Conservation (phyloP, 2,329 filamentous ascomycete genomes). For the Aspergillus jensenii region DNA sequence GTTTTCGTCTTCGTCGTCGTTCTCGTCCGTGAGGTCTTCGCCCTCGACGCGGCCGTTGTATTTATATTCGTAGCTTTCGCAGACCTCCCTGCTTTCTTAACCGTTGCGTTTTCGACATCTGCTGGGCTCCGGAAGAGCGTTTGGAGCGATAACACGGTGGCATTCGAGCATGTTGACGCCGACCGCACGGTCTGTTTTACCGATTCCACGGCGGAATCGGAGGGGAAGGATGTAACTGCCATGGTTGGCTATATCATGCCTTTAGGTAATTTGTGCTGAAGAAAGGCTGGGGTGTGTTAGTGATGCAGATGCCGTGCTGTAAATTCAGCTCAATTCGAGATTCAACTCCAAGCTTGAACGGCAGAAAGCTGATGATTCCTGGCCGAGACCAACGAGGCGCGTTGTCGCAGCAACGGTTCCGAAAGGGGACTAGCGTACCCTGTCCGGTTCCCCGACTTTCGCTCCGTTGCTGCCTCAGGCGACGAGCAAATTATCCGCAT, state of each 20-base stretch:
- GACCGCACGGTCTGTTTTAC: slow-evolving; percentile 57
- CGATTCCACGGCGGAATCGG: slow-evolving; percentile 38
- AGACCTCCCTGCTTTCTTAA: slow-evolving; percentile 23
- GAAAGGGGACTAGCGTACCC: slow-evolving; percentile 9
- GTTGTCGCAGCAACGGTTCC: slow-evolving; percentile 34
- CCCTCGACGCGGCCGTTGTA: slow-evolving; percentile 20
- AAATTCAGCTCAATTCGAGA: background rate
- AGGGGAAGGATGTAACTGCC: slow-evolving; percentile 34
- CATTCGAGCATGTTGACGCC: slow-evolving; percentile 53
- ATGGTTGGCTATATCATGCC: slow-evolving; percentile 17
- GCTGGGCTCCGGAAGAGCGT: slow-evolving; percentile 34
- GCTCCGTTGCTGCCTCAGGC: slow-evolving; percentile 3
- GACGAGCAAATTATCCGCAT: slow-evolving; percentile 2
- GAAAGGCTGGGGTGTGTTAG: background rate
- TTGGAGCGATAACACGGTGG: slow-evolving; percentile 41
- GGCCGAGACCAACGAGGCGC: background rate
- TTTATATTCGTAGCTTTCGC: slow-evolving; percentile 24
- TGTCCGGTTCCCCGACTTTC: slow-evolving; percentile 6
- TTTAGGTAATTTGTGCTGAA: background rate
- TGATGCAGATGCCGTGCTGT: background rate
- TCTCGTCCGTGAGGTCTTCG: slow-evolving; percentile 18
- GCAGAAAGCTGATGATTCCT: background rate
- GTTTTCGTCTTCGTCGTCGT: slow-evolving; percentile 25
- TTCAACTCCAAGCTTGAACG: background rate
- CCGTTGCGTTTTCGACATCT: slow-evolving; percentile 21